phyloP scores from a whole-genome alignment of 495 filamentous ascomycete genomes.

The Lindgomyces ingoldianus region DNA sequence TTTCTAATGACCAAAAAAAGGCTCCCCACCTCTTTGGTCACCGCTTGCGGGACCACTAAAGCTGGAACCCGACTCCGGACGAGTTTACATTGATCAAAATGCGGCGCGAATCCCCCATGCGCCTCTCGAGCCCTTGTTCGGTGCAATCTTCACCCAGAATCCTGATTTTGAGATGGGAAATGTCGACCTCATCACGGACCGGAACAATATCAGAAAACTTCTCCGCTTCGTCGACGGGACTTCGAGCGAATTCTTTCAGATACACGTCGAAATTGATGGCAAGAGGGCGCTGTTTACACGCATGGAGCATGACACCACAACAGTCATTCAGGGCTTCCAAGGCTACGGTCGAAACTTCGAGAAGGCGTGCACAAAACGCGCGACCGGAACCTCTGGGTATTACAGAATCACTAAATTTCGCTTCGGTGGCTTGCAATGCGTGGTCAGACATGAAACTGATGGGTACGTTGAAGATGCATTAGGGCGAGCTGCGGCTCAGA shows the following conservation, averaged over 20 bases:
- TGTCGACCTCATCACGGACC: constrained; percentile 2
- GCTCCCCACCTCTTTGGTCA: constrained; percentile 11
- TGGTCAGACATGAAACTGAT: constrained; percentile 7
- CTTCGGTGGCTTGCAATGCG: constrained; percentile 2
- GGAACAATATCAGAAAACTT: constrained; percentile 15
- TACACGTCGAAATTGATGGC: constrained; percentile 7
- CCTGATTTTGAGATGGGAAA: constrained; percentile 13
- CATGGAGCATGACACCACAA: neutral
- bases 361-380: constrained; percentile 6
- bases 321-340: constrained; percentile 6
- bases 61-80: constrained; percentile 9
- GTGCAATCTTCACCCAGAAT: constrained; percentile 8
- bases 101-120: constrained; percentile 1
- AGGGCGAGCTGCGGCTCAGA: neutral
- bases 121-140: constrained; percentile 4
- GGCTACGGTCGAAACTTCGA: constrained; percentile 2
- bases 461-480: neutral
- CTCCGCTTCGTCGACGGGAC: constrained; percentile 8
- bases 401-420: constrained; percentile 5
- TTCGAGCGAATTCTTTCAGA: constrained; percentile 10
- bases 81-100: constrained; percentile 9
- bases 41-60: constrained; percentile 9
- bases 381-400: constrained; percentile 4
- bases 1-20: constrained; percentile 4
- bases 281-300: constrained; percentile 10